phyloP scores from a whole-genome alignment of 345 rosid species.

The Raphanus sativus region DNA sequence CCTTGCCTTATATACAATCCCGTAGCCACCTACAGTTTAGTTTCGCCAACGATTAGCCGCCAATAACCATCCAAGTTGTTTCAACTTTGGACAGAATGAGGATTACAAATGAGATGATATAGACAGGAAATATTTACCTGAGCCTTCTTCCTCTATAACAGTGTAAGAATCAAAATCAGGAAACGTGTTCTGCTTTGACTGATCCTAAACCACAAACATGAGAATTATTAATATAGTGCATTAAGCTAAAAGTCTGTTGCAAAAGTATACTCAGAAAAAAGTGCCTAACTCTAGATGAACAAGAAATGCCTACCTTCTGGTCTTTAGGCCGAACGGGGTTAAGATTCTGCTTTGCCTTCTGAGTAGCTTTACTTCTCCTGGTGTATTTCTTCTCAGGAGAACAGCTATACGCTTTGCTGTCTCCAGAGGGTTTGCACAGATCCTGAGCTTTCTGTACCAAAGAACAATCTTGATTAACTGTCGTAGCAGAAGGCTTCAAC shows the following conservation, averaged over 20 bases:
- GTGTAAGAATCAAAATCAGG: conserved; percentile 75
- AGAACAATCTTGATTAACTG: conserved; percentile 25
- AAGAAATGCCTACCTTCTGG: conserved; percentile 37
- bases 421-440: conserved; percentile 36
- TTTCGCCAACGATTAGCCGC: conserved; percentile 17
- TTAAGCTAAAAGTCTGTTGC: background rate
- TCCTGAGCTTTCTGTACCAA: conserved; percentile 42
- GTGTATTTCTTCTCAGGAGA: conserved; percentile 42
- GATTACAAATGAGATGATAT: background rate
- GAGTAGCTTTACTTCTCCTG: conserved; percentile 41
- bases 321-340: conserved; percentile 42
- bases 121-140: conserved; percentile 52
- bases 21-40: conserved; percentile 81
- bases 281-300: conserved; percentile 42
- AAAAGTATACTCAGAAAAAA: background rate
- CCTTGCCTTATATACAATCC: conserved; percentile 78
- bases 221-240: background rate
- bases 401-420: conserved; percentile 32
- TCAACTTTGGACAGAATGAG: background rate
- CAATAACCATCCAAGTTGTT: background rate
- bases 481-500: conserved; percentile 34
- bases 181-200: conserved; percentile 42
- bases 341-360: conserved; percentile 40
- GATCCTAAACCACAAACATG: conserved; percentile 46
- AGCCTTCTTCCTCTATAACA: conserved; percentile 88